Evolutionary conservation across 768 basidiomycete genomes (phyloP).

Genomic region (Pleurotus sapidus): DNA sequence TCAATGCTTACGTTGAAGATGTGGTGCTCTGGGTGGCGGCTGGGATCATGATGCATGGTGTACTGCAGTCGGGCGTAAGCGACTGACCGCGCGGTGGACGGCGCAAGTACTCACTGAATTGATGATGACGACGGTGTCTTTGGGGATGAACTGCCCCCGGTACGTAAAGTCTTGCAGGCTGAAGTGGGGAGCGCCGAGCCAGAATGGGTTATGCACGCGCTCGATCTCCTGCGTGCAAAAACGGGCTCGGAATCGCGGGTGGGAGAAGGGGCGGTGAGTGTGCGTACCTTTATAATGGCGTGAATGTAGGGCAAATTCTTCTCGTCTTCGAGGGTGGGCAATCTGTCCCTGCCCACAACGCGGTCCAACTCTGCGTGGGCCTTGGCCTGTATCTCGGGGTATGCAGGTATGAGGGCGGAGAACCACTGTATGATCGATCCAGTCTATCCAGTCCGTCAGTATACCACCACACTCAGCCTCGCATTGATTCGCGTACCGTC

Average conservation of each 20-base stretch:
- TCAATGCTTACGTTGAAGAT: conserved; percentile 23
- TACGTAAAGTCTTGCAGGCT: conserved; percentile 37
- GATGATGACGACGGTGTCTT: conserved; percentile 34
- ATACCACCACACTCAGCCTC: neutral
- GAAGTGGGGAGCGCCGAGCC: conserved; percentile 37
- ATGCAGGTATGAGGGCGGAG: conserved; percentile 29
- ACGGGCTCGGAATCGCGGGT: too few relatives aligned
- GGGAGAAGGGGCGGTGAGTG: neutral
- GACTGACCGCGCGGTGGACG: neutral
- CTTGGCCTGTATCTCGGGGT: conserved; percentile 23
- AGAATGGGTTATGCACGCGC: conserved; percentile 34
- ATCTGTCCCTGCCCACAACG: conserved; percentile 23
- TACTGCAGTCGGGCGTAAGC: conserved; percentile 18
- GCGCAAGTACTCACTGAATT: conserved; percentile 27
- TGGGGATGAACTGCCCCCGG: conserved; percentile 36
- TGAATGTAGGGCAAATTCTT: conserved; percentile 32
- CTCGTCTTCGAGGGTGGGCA: conserved; percentile 28
- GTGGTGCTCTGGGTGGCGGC: conserved; percentile 37
- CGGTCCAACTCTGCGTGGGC: conserved; percentile 29
- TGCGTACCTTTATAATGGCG: conserved; percentile 26
- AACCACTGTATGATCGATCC: conserved; percentile 38
- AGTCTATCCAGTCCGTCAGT: conserved; percentile 18
- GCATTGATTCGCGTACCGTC: conserved; percentile 23
- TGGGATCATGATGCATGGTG: conserved; percentile 32
- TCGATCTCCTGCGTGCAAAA: conserved; percentile 25